phyloP scores from a whole-genome alignment of 2,329 filamentous ascomycete species.

The Penicillium sclerotigenum region DNA sequence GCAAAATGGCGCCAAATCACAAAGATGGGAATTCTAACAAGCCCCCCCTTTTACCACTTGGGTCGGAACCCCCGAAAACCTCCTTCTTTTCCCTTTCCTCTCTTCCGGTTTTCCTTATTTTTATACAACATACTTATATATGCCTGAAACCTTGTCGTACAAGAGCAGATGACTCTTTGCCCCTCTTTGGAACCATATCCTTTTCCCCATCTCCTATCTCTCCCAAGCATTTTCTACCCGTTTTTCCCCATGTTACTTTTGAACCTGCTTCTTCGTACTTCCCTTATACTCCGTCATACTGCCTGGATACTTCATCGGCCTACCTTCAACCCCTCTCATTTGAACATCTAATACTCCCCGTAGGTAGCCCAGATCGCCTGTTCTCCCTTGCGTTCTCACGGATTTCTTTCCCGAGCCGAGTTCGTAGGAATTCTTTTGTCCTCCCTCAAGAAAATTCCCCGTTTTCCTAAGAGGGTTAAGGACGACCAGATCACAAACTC shows the following conservation, averaged over 20 bases:
- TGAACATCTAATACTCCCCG: not conserved
- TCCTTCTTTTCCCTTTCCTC: not conserved
- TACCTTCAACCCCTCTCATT: not conserved
- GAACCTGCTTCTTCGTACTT: slow-evolving; percentile 2
- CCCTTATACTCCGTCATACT: slow-evolving; percentile 3
- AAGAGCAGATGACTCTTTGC: slow-evolving; percentile 6
- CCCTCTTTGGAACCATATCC: slow-evolving; percentile 4
- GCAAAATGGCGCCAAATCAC: slow-evolving; percentile 24
- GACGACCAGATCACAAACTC: not conserved
- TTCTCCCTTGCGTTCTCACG: slow-evolving; percentile 1
- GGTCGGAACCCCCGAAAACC: not conserved
- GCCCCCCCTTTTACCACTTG: slow-evolving; percentile 12
- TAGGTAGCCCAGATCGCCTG: not conserved
- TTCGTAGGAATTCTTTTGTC: not conserved
- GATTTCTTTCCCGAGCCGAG: slow-evolving; percentile 1
- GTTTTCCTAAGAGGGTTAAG: not conserved
- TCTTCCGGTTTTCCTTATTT: not conserved
- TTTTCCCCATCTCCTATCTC: slow-evolving; percentile 8
- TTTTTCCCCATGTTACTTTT: slow-evolving; percentile 8
- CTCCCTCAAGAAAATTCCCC: not conserved
- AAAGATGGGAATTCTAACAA: slow-evolving; percentile 12
- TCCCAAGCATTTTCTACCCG: slow-evolving; percentile 1
- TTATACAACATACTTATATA: not conserved
- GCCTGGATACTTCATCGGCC: not conserved
- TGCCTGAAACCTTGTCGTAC: slow-evolving; percentile 1